Percentiles rank a stretch among this genome's conserved stretches.
Evolutionary conservation across 140 eudicot genomes (phyloP).

Genomic region (Bidens hawaiensis): DNA sequence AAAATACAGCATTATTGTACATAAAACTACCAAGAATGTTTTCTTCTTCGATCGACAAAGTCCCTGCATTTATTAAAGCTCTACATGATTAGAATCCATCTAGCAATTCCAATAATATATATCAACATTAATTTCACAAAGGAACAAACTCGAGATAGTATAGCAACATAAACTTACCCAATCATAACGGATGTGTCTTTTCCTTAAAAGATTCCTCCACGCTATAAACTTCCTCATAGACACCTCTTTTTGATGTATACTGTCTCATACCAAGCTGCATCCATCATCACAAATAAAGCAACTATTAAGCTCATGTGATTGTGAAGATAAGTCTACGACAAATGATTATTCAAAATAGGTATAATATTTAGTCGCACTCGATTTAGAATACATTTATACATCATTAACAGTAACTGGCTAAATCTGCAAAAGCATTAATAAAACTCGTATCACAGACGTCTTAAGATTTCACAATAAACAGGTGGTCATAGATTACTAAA

Average conservation of each 20-base stretch:
- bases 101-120: constrained; percentile 4
- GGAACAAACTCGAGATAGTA: background rate
- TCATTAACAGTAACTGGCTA: background rate
- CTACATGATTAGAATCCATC: constrained; percentile 17
- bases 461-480: background rate
- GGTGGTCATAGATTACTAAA: background rate
- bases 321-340: background rate
- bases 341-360: background rate
- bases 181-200: constrained; percentile 45
- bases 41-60: constrained; percentile 52
- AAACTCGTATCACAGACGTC: background rate
- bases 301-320: constrained; percentile 17
- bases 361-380: background rate
- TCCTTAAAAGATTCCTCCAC: constrained; percentile 65
- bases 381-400: background rate
- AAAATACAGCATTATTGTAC: constrained; percentile 70
- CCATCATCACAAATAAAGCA: constrained; percentile 3
- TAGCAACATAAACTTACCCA: constrained; percentile 38
- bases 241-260: constrained; percentile 27
- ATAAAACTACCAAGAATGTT: constrained; percentile 61
- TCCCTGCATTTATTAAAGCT: constrained; percentile 43
- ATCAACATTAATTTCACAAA: background rate
- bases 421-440: background rate
- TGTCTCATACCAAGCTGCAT: constrained; percentile 65
- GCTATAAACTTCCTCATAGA: constrained; percentile 70